Conservation (phyloP, 2,329 filamentous ascomycete genomes). For the Teratosphaeria nubilosa region DNA sequence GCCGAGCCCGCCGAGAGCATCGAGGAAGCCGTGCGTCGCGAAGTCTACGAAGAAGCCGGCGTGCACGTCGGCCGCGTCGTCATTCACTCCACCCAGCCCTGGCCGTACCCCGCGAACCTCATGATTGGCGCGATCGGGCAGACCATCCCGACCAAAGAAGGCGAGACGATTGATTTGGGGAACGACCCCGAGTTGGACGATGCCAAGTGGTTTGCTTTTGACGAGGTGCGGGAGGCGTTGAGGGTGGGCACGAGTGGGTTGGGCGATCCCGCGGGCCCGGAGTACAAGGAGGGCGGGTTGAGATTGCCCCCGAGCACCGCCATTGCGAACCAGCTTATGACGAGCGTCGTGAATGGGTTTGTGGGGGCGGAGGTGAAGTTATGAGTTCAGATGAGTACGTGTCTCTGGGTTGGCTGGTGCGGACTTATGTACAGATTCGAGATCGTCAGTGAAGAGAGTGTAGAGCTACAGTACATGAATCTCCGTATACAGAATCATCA, state of each 20-base stretch:
- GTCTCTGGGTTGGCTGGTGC: no score
- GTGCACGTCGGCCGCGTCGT: constrained; percentile 40
- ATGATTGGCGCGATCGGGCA: constrained; percentile 68
- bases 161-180: constrained; percentile 70
- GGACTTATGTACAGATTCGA: neutral
- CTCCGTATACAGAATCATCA: no score
- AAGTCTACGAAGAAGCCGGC: constrained; percentile 43
- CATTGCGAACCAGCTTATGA: constrained; percentile 83
- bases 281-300: constrained; percentile 66
- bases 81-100: constrained; percentile 42
- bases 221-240: constrained; percentile 70
- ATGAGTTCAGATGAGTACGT: no score
- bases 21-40: constrained; percentile 41
- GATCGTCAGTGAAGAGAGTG: neutral
- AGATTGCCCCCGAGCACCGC: constrained; percentile 76
- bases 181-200: constrained; percentile 87
- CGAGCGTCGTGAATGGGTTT: constrained; percentile 68
- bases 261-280: constrained; percentile 52
- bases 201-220: constrained; percentile 77
- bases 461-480: neutral
- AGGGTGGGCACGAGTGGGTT: constrained; percentile 55
- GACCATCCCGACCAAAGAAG: constrained; percentile 50
- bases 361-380: constrained; percentile 42
- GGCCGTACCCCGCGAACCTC: constrained; percentile 44
- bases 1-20: constrained; percentile 42